Conservation (phyloP, 2,329 filamentous ascomycete genomes). For the Zymoseptoria passerinii region DNA sequence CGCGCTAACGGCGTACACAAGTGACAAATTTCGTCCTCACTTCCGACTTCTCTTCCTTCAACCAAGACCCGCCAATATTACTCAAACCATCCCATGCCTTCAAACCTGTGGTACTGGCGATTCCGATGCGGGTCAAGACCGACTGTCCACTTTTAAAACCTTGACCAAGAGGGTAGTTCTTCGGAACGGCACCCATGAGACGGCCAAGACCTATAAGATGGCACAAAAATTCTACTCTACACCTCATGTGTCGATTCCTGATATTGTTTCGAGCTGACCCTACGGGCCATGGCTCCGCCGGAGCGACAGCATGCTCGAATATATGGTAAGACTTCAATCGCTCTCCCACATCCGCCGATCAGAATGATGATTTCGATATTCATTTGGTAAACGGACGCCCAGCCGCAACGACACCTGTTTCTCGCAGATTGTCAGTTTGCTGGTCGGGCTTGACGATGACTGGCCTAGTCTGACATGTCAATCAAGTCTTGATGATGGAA, state of each 20-base stretch:
- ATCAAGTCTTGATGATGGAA: not conserved
- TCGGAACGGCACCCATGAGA: conserved; percentile 53
- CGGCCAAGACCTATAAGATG: conserved; percentile 60
- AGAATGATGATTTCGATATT: conserved; percentile 25
- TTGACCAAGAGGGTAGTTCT: conserved; percentile 62
- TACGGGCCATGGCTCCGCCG: not conserved
- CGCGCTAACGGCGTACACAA: not conserved
- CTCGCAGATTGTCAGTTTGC: conserved; percentile 23
- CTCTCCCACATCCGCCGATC: not conserved
- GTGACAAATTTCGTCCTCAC: not conserved
- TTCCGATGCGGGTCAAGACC: conserved; percentile 66
- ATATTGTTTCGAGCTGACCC: not conserved
- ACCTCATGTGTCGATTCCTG: not conserved
- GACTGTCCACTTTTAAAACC: conserved; percentile 68
- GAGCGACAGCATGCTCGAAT: not conserved
- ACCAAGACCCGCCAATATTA: not conserved
- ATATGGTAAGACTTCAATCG: not conserved
- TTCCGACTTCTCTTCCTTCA: not conserved
- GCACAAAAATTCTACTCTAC: conserved; percentile 36
- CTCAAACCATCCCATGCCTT: conserved; percentile 1
- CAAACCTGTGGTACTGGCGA: conserved; percentile 47
- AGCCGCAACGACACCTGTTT: conserved; percentile 36
- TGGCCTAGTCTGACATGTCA: conserved; percentile 39
- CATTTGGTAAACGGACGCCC: conserved; percentile 46
- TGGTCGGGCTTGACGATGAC: conserved; percentile 45